These are phyloP conservation scores for Pythium periplocum DNA, from an alignment of 352 stramenopile species.

Conservation along the genomic window DNA sequence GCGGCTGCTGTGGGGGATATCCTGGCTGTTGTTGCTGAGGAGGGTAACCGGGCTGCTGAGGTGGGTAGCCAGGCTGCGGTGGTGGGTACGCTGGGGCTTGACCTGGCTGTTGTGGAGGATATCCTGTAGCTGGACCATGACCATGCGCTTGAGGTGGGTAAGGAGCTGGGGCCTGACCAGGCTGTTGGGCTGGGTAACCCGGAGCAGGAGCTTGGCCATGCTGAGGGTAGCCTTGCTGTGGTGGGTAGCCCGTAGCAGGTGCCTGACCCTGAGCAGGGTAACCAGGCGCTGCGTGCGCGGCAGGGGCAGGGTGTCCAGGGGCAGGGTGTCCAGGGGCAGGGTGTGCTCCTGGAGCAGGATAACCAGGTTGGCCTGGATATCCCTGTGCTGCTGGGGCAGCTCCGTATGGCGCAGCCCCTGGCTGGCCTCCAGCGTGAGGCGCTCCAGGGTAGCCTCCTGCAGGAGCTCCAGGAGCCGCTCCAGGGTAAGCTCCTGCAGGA, in stretches of 20 bases:
- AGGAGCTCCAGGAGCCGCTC: slow-evolving; percentile 4
- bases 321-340: slow-evolving; percentile 7
- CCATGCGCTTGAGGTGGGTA: too few relatives aligned
- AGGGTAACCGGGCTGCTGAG: slow-evolving; percentile 20
- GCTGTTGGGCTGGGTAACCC: slow-evolving; percentile 18
- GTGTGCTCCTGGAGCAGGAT: slow-evolving; percentile 3
- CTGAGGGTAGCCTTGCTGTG: slow-evolving; percentile 3
- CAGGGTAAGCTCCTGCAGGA: slow-evolving; percentile 4
- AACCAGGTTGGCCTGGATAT: slow-evolving; percentile 8
- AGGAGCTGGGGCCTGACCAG: too few relatives aligned
- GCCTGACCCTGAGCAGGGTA: neutral
- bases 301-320: neutral
- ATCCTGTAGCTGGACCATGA: slow-evolving; percentile 1
- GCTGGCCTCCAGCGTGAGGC: neutral
- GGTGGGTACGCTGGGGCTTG: slow-evolving; percentile 17
- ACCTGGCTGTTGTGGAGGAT: slow-evolving; percentile 18
- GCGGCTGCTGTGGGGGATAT: slow-evolving; percentile 21
- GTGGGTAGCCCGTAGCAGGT: slow-evolving; percentile 22
- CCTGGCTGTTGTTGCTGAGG: slow-evolving; percentile 17
- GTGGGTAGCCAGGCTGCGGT: slow-evolving; percentile 12
- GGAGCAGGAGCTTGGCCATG: slow-evolving; percentile 1
- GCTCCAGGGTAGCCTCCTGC: slow-evolving; percentile 1
- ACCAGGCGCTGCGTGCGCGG: too few relatives aligned
- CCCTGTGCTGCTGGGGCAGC: slow-evolving; percentile 6
- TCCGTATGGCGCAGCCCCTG: neutral